phyloP scores from a whole-genome alignment of 192 early-diverging fungal genomes.

The Helicostylum pulchrum region DNA sequence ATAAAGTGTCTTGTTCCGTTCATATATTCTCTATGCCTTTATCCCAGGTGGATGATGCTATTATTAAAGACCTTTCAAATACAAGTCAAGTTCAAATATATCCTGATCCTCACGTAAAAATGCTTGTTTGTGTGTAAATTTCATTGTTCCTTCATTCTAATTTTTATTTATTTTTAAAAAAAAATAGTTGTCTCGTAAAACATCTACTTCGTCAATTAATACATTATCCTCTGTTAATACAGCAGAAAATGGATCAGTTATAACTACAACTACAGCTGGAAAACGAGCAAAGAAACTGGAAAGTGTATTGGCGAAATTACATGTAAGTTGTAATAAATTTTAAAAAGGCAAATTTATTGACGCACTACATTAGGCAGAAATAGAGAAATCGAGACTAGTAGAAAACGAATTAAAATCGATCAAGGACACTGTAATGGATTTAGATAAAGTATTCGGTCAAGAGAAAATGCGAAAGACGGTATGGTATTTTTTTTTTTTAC shows the following conservation, averaged over 20 bases:
- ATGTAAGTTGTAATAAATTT: slow-evolving; percentile 13
- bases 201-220: slow-evolving; percentile 12
- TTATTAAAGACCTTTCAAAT: slow-evolving; percentile 17
- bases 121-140: neutral
- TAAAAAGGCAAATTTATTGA: neutral
- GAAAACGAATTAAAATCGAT: slow-evolving; percentile 25
- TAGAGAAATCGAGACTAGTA: slow-evolving; percentile 20
- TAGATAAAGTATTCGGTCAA: slow-evolving; percentile 17
- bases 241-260: neutral
- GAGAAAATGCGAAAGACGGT: slow-evolving; percentile 24
- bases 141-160: neutral
- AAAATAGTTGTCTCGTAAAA: slow-evolving; percentile 11
- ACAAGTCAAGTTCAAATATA: slow-evolving; percentile 16
- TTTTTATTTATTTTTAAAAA: neutral
- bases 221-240: slow-evolving; percentile 5
- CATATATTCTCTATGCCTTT: slow-evolving; percentile 15
- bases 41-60: slow-evolving; percentile 16
- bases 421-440: slow-evolving; percentile 17
- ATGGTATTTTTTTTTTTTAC: neutral
- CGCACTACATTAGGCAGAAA: slow-evolving; percentile 6
- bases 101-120: slow-evolving; percentile 10
- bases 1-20: slow-evolving; percentile 32
- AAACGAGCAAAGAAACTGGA: slow-evolving; percentile 9
- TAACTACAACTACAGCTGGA: neutral
- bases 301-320: slow-evolving; percentile 14